Evolutionary conservation across 176 grass and related monocot species (phyloP), one percentile per base, ranked within the genome.

Genomic region (Aegilops tauschii): DNA sequence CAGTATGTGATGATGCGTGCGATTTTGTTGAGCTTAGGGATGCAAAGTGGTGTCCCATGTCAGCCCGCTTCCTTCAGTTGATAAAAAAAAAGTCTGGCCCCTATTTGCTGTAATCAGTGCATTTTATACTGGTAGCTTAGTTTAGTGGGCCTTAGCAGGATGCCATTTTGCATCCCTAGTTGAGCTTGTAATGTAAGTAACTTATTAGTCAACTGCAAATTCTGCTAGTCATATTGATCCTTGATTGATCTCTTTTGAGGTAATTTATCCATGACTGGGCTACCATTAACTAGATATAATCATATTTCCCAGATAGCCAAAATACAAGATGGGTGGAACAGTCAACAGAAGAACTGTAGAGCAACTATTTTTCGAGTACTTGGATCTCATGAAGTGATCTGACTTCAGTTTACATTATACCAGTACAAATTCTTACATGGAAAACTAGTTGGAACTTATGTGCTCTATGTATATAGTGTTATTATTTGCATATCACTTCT

Each of bases 161-260:
- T 59, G 56, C 20, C 56, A 21, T 20, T 59, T 59, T 59, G 56
- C 20, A 59, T 59, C 56, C 56, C 20, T 59, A 59, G 28, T 77
- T 82, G 62, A 81, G 29, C 44, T 75, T 89, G 31, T 75, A 89
- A 45, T 89, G 23, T 75, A 89, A 44, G 54, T 83, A 59, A 30
- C 23, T 83, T 27, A 34, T 84, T 65, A 61, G 58, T 65, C 13
- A 84, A 39, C 32, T 39, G 6, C 8, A 61, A 16, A 45, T 69
- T 81, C 65, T 47, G 13, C 27, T 36, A 87, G 17, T 67, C 32
- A 58, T 63, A 42, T 25, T 56, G 30, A 73, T 54, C 40, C 27
- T 21, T 78, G 31, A 40, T 78, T 69, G 79, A 66, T 49, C 68
- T 81, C 69, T 81, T 85, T 74, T 73, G 83, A 69, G 85, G 12